Conservation (phyloP, 805 yeast species). For the Soucietia sequanensis region DNA sequence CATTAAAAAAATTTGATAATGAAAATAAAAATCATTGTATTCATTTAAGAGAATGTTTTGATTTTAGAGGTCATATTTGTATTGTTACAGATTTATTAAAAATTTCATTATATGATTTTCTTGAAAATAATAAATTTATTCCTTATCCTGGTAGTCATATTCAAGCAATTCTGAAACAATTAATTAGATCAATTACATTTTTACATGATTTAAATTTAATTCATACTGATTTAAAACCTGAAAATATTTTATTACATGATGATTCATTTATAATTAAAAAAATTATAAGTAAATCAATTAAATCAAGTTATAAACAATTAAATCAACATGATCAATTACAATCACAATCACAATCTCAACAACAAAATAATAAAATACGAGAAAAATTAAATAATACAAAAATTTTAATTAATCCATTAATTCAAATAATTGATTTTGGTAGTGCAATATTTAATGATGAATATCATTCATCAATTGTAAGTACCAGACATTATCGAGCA, state of each 20-base stretch:
- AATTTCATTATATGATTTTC: slow-evolving; percentile 83
- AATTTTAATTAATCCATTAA: slow-evolving; percentile 71
- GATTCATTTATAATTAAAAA: slow-evolving; percentile 43
- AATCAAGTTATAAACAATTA: slow-evolving; percentile 30
- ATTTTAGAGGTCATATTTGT: slow-evolving; percentile 90
- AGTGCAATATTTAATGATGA: slow-evolving; percentile 92
- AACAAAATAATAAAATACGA: slow-evolving; percentile 11
- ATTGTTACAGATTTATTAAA: slow-evolving; percentile 86
- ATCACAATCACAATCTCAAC: slow-evolving; percentile 6
- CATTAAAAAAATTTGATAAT: slow-evolving; percentile 71
- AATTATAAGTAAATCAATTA: slow-evolving; percentile 30
- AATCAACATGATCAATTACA: slow-evolving; percentile 14
- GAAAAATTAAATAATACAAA: slow-evolving; percentile 21
- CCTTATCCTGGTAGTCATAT: slow-evolving; percentile 96
- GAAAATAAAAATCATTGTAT: slow-evolving; percentile 72
- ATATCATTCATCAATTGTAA: slow-evolving; percentile 86
- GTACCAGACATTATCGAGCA: slow-evolving; percentile 95
- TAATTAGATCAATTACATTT: slow-evolving; percentile 81
- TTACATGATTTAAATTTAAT: slow-evolving; percentile 86
- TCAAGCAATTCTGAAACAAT: slow-evolving; percentile 83
- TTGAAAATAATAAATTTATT: slow-evolving; percentile 76
- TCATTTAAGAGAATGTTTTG: slow-evolving; percentile 85
- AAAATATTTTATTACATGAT: slow-evolving; percentile 74
- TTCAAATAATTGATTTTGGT: slow-evolving; percentile 95
- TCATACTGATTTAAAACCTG: slow-evolving; percentile 97